Conservation (phyloP, 2,329 filamentous ascomycete species). For the Berkeleyomyces basicola region DNA sequence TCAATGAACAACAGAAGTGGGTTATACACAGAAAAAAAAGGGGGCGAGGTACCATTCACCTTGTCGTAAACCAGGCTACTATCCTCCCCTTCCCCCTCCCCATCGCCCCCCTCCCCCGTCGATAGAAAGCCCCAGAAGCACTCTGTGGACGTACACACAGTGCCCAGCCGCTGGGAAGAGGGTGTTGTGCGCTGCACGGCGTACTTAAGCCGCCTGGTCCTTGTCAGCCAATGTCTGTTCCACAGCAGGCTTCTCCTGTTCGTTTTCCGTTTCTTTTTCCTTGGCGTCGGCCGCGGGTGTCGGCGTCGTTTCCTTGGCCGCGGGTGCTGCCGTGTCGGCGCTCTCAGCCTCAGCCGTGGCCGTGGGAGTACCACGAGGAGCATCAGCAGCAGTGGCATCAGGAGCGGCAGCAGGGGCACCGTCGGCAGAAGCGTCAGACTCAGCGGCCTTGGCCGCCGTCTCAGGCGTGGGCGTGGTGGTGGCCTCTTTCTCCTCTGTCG, state of each 20-base stretch:
- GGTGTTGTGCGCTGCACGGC: too few relatives aligned
- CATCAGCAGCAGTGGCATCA: neutral
- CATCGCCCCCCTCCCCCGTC: neutral
- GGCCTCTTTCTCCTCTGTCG: slow-evolving; percentile 13
- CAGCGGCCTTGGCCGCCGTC: neutral
- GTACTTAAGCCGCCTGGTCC: neutral
- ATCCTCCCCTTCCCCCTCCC: neutral
- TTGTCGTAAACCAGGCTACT: neutral
- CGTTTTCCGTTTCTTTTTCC: neutral
- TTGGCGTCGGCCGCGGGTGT: too few relatives aligned
- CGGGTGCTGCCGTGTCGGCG: neutral
- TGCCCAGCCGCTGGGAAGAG: too few relatives aligned
- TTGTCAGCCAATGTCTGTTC: neutral
- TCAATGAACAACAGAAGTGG: neutral
- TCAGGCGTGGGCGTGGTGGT: neutral
- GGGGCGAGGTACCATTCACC: neutral
- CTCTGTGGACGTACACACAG: neutral
- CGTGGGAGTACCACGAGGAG: neutral
- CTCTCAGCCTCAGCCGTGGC: neutral
- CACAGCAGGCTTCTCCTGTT: too few relatives aligned
- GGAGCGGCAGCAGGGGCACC: neutral
- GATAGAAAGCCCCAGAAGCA: neutral
- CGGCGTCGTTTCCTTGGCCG: neutral
- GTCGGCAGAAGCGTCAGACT: neutral
- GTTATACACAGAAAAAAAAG: neutral